These are phyloP conservation scores for Agrostemma githago DNA, from an alignment of 148 eudicot species.

Conservation along the genomic window DNA sequence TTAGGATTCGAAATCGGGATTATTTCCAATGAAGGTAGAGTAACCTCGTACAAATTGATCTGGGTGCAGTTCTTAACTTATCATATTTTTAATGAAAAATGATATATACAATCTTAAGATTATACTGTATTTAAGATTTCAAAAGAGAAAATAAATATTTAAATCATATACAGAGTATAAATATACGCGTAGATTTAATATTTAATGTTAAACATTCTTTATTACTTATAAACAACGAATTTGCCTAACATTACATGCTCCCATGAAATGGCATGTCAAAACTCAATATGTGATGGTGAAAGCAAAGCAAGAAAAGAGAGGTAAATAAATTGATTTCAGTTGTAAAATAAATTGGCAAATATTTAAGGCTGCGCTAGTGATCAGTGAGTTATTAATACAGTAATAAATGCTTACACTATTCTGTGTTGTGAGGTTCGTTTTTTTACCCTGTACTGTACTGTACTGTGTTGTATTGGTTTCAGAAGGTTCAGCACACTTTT, in stretches of 20 bases:
- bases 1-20: no score
- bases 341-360: neutral
- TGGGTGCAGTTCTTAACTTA: no score
- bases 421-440: conserved; percentile 7
- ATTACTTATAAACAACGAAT: conserved; percentile 13
- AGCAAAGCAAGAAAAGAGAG: neutral
- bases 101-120: no score
- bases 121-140: no score
- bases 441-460: neutral
- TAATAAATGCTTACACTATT: conserved; percentile 28
- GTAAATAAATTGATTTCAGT: conserved; percentile 14
- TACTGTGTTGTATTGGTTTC: conserved; percentile 16
- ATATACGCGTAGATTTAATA: no score
- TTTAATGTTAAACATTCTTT: no score
- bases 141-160: no score
- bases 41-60: no score
- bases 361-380: conserved; percentile 10
- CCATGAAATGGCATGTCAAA: conserved; percentile 9
- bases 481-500: conserved; percentile 13
- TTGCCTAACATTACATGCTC: neutral
- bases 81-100: no score
- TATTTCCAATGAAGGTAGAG: no score
- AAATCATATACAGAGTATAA: no score
- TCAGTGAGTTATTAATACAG: conserved; percentile 3
- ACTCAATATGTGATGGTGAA: neutral